phyloP scores from a whole-genome alignment of 345 rosid species.

The Rhodamnia argentea region DNA sequence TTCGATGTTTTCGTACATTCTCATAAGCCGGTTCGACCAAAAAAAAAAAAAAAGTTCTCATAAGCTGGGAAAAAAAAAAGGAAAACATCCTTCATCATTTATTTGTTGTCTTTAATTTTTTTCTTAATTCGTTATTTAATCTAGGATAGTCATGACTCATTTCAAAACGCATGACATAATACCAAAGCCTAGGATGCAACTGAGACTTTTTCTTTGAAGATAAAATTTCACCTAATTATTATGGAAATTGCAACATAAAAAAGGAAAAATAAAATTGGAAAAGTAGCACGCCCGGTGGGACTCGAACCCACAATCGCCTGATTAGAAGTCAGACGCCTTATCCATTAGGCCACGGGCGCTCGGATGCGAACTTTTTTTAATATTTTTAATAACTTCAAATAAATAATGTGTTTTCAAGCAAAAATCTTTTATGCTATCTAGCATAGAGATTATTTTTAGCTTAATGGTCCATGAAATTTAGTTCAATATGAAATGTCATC shows the following conservation, averaged over 20 bases:
- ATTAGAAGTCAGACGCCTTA: constrained; percentile 33
- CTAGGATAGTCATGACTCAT: background rate
- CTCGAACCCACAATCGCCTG: constrained; percentile 65
- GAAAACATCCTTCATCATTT: background rate
- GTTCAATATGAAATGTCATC: too few relatives aligned
- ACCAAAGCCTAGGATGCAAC: background rate
- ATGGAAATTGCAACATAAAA: background rate
- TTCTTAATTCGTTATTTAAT: too few relatives aligned
- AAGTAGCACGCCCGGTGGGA: constrained; percentile 47
- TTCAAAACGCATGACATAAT: background rate
- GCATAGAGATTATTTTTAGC: background rate
- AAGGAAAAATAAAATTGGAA: rapidly evolving
- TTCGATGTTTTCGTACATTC: too few relatives aligned
- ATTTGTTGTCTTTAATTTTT: too few relatives aligned
- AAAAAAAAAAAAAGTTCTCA: background rate
- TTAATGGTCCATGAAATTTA: background rate
- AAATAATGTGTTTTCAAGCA: background rate
- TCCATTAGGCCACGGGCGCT: constrained; percentile 68
- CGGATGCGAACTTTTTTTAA: rapidly evolving
- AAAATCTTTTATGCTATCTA: background rate
- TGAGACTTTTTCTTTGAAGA: background rate
- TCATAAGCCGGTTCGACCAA: background rate
- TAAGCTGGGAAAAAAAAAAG: background rate
- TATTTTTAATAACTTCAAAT: rapidly evolving
- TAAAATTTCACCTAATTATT: background rate